A percentile compares a stretch with the other conserved stretches of the same genome.
phyloP scores from a whole-genome alignment of 306 rosid species.

The Lathyrus tuberosus region DNA sequence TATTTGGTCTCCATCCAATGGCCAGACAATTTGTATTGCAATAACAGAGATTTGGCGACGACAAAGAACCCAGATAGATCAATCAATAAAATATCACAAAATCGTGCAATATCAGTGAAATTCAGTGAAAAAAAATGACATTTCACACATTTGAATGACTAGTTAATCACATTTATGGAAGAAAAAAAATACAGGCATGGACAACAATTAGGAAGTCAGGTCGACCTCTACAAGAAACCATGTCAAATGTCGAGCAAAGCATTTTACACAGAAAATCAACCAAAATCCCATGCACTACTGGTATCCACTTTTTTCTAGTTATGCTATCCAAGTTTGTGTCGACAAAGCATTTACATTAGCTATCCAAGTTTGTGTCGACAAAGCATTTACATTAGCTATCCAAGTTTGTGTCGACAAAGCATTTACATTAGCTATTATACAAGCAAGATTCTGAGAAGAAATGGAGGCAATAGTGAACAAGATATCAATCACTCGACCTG shows the following conservation, averaged over 20 bases:
- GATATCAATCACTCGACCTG: constrained; percentile 48
- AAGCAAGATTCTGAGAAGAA: constrained; percentile 19
- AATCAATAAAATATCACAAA: neutral
- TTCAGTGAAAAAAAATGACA: neutral
- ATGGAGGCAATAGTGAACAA: constrained; percentile 11
- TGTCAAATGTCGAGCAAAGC: neutral
- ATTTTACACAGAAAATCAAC: constrained; percentile 3
- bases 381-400: no score
- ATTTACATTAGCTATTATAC: constrained; percentile 1
- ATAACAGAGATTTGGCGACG: neutral
- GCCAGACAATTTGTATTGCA: neutral
- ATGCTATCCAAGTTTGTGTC: neutral
- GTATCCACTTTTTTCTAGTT: neutral
- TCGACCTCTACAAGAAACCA: constrained; percentile 16
- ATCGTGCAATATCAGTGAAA: neutral
- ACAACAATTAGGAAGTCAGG: neutral
- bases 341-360: neutral
- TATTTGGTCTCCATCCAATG: no score
- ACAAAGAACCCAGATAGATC: neutral
- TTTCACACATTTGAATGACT: neutral
- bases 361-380: no score
- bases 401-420: neutral
- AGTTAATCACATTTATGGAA: constrained; percentile 2
- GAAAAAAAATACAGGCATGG: neutral
- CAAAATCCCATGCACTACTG: constrained; percentile 13